A percentile compares a stretch with the other conserved stretches of the same genome.
Evolutionary conservation across 2,329 filamentous ascomycete genomes (phyloP).

Genomic region (Aspergillus carbonarius): DNA sequence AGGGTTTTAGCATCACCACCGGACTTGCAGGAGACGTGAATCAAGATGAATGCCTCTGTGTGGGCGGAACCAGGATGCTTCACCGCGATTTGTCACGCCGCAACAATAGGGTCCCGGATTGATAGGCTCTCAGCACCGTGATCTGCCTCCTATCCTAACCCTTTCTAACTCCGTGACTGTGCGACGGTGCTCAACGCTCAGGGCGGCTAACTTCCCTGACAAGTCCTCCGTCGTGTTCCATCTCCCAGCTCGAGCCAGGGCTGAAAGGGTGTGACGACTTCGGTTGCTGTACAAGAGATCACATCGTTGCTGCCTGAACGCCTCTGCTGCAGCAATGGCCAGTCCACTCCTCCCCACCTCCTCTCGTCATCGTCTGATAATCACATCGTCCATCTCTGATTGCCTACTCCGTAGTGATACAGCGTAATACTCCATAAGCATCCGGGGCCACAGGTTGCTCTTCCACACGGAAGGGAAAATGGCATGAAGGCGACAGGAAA

Average conservation of each 20-base stretch:
- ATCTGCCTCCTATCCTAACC: slow-evolving; percentile 3
- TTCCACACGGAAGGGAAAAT: background rate
- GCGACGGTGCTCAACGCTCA: slow-evolving; percentile 17
- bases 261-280: background rate
- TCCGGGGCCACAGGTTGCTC: background rate
- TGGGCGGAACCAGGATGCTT: slow-evolving; percentile 2
- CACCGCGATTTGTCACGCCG: slow-evolving; percentile 18
- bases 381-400: background rate
- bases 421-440: slow-evolving; percentile 1
- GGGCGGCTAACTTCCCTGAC: slow-evolving; percentile 14
- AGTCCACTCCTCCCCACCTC: background rate
- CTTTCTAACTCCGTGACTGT: slow-evolving; percentile 3
- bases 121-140: slow-evolving; percentile 2
- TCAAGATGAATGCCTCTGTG: background rate
- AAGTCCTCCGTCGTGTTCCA: slow-evolving; percentile 5
- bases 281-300: slow-evolving; percentile 10
- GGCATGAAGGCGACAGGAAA: background rate
- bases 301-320: slow-evolving; percentile 8
- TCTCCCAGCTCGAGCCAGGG: slow-evolving; percentile 5
- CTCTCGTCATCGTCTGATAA: background rate
- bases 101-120: slow-evolving; percentile 14
- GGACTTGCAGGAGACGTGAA: background rate
- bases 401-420: slow-evolving; percentile 3
- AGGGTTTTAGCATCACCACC: background rate
- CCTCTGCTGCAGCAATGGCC: background rate